Evolutionary conservation across 2,329 filamentous ascomycete species (phyloP).

Genomic region (Diaporthe ampelina): DNA sequence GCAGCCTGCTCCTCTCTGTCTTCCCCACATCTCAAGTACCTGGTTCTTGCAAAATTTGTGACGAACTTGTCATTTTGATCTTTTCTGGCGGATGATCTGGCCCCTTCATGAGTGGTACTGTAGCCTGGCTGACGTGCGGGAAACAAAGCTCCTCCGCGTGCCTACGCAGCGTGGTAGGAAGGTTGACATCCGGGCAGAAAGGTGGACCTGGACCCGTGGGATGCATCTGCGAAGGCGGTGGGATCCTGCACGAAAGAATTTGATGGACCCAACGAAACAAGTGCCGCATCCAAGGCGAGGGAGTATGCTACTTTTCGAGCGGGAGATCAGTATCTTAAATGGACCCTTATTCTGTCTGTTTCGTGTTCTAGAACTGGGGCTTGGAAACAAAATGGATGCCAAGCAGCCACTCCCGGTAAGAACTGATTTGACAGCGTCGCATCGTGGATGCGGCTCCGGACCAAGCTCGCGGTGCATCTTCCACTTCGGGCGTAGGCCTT

Average conservation of each 20-base stretch:
- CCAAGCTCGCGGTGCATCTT: slow-evolving; percentile 9
- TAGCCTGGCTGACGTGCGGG: background rate
- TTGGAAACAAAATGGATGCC: background rate
- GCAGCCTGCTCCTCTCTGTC: background rate
- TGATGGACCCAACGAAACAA: background rate
- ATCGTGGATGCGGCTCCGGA: slow-evolving; percentile 29
- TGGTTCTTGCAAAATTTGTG: too few species aligned
- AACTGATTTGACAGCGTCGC: slow-evolving; percentile 2
- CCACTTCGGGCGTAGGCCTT: background rate
- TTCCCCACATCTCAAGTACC: background rate
- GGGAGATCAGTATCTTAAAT: background rate
- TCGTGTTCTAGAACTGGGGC: background rate
- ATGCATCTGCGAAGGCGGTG: slow-evolving; percentile 3
- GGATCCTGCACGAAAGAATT: background rate
- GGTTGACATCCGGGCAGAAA: background rate
- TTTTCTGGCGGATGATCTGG: background rate
- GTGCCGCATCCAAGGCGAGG: background rate
- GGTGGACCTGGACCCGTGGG: background rate
- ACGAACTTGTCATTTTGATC: background rate
- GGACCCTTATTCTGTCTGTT: background rate
- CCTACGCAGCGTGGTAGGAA: too few species aligned
- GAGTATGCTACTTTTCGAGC: background rate
- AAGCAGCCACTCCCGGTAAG: background rate
- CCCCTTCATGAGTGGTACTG: too few species aligned
- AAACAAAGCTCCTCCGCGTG: too few species aligned